Conservation (phyloP, 2,329 filamentous ascomycete genomes). For the Pestalotiopsis fici region DNA sequence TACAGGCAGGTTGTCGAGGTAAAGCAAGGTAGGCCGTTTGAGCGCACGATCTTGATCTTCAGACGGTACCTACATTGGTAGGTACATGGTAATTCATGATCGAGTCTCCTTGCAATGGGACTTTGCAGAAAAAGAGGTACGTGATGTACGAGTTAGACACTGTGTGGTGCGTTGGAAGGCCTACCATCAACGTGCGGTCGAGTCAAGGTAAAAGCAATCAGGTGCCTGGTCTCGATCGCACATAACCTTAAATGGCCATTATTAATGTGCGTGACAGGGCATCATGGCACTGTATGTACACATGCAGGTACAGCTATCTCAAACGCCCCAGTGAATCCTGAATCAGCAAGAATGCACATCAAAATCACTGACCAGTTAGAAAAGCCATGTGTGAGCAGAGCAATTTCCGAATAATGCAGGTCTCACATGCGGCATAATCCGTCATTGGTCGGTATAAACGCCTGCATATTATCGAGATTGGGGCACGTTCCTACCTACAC, state of each 20-base stretch:
- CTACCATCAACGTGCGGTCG: background rate
- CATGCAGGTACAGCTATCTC: no score
- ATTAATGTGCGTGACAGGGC: background rate
- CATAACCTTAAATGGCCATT: background rate
- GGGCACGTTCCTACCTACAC: background rate
- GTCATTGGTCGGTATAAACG: constrained; percentile 8
- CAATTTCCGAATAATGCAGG: constrained; percentile 5
- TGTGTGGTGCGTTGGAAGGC: no score
- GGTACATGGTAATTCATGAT: no score
- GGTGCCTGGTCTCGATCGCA: background rate
- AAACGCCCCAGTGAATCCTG: no score
- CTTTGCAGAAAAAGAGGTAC: no score
- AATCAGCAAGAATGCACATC: background rate
- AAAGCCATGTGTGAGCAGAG: background rate
- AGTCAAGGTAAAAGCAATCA: background rate
- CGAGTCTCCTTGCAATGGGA: no score
- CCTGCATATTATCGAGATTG: constrained; percentile 7
- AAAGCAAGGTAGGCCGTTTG: no score
- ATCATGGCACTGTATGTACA: background rate
- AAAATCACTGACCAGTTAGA: background rate
- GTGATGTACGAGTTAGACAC: no score
- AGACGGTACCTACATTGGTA: no score
- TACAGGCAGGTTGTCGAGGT: no score
- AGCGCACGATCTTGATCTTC: no score
- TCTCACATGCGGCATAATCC: constrained; percentile 1